Conservation (phyloP, 129 eudicot species). For the Flaveria trinervia region DNA sequence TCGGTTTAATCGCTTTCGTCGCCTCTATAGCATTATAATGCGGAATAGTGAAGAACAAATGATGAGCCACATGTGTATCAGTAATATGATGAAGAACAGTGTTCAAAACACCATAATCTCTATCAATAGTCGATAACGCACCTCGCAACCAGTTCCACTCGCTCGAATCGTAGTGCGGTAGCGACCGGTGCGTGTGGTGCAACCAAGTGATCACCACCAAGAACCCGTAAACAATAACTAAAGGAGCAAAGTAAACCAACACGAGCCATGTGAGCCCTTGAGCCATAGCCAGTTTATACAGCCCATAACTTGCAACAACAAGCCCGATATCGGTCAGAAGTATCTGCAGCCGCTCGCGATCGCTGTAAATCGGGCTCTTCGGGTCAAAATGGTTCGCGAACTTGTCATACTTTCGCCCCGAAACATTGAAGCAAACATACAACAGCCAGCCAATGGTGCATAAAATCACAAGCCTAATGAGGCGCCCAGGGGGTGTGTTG, state of each 20-base stretch:
- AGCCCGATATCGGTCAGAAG: conserved; percentile 48
- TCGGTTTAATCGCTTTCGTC: conserved; percentile 56
- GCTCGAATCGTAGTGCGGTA: conserved; percentile 56
- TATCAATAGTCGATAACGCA: conserved; percentile 49
- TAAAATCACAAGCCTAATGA: conserved; percentile 37
- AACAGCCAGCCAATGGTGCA: conserved; percentile 56
- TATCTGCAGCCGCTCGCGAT: conserved; percentile 38
- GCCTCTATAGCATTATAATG: conserved; percentile 65
- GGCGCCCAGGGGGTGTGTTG: conserved; percentile 55
- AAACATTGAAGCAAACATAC: conserved; percentile 39
- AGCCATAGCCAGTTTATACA: conserved; percentile 41
- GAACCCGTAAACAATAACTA: conserved; percentile 55
- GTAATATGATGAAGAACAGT: conserved; percentile 60
- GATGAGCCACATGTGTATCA: conserved; percentile 59
- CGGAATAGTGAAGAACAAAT: conserved; percentile 59
- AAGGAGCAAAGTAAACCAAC: conserved; percentile 50
- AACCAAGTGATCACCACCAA: conserved; percentile 57
- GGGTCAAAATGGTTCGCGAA: conserved; percentile 45
- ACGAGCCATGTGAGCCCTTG: conserved; percentile 49
- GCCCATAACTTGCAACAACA: conserved; percentile 33
- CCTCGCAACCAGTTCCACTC: conserved; percentile 68
- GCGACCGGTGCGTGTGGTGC: conserved; percentile 55
- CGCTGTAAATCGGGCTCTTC: conserved; percentile 35
- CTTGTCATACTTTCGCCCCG: conserved; percentile 39
- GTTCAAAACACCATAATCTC: conserved; percentile 60